Evolutionary conservation across 805 yeast genomes (phyloP).

Genomic region (Hanseniaspora thailandica): DNA sequence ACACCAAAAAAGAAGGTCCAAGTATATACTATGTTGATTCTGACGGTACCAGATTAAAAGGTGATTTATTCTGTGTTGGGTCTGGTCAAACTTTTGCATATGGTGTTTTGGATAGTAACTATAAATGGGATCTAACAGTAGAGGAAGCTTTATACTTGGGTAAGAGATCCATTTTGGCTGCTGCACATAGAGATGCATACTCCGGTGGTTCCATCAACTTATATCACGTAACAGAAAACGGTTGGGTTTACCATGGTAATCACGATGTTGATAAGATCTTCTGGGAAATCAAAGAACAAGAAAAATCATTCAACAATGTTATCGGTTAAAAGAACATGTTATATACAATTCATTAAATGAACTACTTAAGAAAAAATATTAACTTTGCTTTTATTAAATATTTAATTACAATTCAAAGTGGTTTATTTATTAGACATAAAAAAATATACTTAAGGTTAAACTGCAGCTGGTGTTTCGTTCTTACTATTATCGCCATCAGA

Average conservation of each 20-base stretch:
- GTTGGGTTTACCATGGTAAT: slow-evolving; percentile 95
- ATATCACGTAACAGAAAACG: slow-evolving; percentile 83
- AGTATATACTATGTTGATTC: slow-evolving; percentile 92
- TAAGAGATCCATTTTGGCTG: slow-evolving; percentile 90
- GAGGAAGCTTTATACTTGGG: slow-evolving; percentile 93
- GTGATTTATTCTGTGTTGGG: slow-evolving; percentile 93
- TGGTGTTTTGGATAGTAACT: slow-evolving; percentile 90
- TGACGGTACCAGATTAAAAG: slow-evolving; percentile 90
- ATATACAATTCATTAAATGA: slow-evolving; percentile 29
- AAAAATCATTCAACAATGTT: slow-evolving; percentile 80
- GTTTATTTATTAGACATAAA: too few relatives aligned
- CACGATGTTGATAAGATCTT: slow-evolving; percentile 81
- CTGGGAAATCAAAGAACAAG: slow-evolving; percentile 83
- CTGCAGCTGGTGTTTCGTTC: slow-evolving; percentile 15
- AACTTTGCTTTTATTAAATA: neutral
- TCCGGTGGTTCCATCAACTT: slow-evolving; percentile 94
- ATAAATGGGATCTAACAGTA: slow-evolving; percentile 79
- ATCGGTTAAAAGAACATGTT: slow-evolving; percentile 26
- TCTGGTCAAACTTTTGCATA: slow-evolving; percentile 99
- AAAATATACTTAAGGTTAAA: slow-evolving; percentile 21
- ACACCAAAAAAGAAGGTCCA: slow-evolving; percentile 90
- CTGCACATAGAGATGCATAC: slow-evolving; percentile 95
- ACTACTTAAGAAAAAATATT: slow-evolving; percentile 1
- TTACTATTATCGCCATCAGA: slow-evolving; percentile 24
- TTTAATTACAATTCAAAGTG: slow-evolving; percentile 13